phyloP scores from a whole-genome alignment of 2,329 filamentous ascomycete species.

The Didymella segeticola region DNA sequence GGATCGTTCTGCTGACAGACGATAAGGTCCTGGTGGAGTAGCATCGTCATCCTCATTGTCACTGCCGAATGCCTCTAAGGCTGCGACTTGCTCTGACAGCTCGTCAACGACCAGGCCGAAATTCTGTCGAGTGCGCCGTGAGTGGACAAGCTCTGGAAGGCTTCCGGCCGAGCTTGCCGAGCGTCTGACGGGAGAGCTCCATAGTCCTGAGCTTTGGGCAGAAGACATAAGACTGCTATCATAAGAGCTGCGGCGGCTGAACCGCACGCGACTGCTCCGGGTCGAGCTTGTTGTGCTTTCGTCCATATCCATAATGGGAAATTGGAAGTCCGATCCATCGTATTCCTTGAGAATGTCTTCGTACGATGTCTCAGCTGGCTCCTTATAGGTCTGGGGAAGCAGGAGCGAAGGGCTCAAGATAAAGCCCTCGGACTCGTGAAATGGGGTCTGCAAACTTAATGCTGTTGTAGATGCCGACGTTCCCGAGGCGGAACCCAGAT shows the following conservation, averaged over 20 bases:
- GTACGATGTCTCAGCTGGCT: slow-evolving; percentile 45
- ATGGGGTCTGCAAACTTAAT: slow-evolving; percentile 39
- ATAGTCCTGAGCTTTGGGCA: slow-evolving; percentile 38
- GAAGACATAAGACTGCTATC: slow-evolving; percentile 62
- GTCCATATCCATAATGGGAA: slow-evolving; percentile 52
- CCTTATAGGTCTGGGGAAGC: slow-evolving; percentile 45
- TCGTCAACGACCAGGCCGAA: slow-evolving; percentile 43
- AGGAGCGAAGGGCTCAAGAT: slow-evolving; percentile 48
- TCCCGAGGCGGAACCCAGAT: slow-evolving; percentile 44
- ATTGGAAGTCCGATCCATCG: slow-evolving; percentile 56
- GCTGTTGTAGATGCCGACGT: slow-evolving; percentile 42
- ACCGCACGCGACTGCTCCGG: slow-evolving; percentile 58
- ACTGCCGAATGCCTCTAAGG: slow-evolving; percentile 32
- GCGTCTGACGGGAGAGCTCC: slow-evolving; percentile 44
- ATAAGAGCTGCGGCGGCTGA: slow-evolving; percentile 64
- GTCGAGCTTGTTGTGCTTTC: slow-evolving; percentile 51
- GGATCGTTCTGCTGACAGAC: slow-evolving; percentile 30
- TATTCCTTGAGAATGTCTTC: slow-evolving; percentile 51
- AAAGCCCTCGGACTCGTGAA: slow-evolving; percentile 42
- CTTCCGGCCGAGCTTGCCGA: slow-evolving; percentile 49
- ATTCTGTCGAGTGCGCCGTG: slow-evolving; percentile 41
- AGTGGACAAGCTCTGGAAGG: slow-evolving; percentile 48
- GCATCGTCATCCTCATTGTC: slow-evolving; percentile 39
- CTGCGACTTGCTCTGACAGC: slow-evolving; percentile 42
- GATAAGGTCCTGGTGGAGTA: slow-evolving; percentile 42